These are phyloP conservation scores for Shiraia sp. DNA, from an alignment of 2,329 filamentous ascomycete genomes.

Conservation along the genomic window DNA sequence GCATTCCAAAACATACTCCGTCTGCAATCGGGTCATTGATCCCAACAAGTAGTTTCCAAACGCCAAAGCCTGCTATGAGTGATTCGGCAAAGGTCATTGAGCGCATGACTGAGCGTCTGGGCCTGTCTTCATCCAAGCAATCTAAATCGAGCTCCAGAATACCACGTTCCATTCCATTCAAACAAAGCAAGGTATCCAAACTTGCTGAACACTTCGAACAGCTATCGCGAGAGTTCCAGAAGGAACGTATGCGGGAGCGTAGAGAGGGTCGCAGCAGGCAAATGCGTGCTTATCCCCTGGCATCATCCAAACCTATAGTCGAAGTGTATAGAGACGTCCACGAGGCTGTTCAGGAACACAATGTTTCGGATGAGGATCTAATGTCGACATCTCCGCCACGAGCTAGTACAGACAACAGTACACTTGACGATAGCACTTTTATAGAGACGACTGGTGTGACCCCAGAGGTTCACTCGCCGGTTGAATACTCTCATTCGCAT, in stretches of 20 bases:
- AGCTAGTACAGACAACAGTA: slow-evolving; percentile 43
- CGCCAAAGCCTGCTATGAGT: slow-evolving; percentile 30
- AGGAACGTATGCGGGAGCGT: slow-evolving; percentile 84
- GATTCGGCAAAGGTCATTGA: slow-evolving; percentile 56
- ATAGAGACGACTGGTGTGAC: slow-evolving; percentile 40
- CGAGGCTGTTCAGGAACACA: slow-evolving; percentile 84
- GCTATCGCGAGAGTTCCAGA: slow-evolving; percentile 93
- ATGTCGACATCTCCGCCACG: slow-evolving; percentile 36
- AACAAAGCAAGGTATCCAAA: slow-evolving; percentile 81
- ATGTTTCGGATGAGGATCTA: slow-evolving; percentile 67
- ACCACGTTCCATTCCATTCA: slow-evolving; percentile 72
- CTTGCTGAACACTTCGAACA: slow-evolving; percentile 96
- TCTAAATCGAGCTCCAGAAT: slow-evolving; percentile 72
- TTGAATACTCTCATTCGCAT: slow-evolving; percentile 32
- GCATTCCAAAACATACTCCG: slow-evolving; percentile 26
- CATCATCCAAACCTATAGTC: slow-evolving; percentile 92
- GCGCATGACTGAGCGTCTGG: slow-evolving; percentile 74
- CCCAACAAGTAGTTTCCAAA: slow-evolving; percentile 20
- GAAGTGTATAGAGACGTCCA: slow-evolving; percentile 94
- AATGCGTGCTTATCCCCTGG: slow-evolving; percentile 83
- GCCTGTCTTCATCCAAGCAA: slow-evolving; percentile 66
- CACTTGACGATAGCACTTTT: slow-evolving; percentile 39
- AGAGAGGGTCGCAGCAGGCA: slow-evolving; percentile 76
- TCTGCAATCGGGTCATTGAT: slow-evolving; percentile 18
- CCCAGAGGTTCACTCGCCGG: slow-evolving; percentile 39